Evolutionary conservation across 2,329 filamentous ascomycete species (phyloP).

Genomic region (Aspergillus piperis): DNA sequence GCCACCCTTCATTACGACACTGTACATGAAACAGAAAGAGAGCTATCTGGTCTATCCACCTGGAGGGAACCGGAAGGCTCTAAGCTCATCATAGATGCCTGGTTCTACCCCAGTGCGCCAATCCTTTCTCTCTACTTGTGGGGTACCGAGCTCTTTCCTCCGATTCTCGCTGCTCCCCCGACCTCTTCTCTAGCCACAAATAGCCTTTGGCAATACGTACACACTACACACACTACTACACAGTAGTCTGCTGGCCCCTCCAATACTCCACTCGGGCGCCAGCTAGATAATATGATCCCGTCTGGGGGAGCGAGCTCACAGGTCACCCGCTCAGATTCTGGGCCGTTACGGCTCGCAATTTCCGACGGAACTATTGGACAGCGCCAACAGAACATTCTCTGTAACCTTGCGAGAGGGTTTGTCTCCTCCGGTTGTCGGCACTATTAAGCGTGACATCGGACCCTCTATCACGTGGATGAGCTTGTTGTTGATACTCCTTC

Average conservation of each 20-base stretch:
- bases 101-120: background rate
- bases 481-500: background rate
- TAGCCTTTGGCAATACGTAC: background rate
- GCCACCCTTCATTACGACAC: background rate
- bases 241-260: background rate
- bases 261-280: background rate
- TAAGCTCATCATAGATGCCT: background rate
- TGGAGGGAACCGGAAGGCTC: background rate
- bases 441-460: constrained; percentile 8
- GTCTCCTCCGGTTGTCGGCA: constrained; percentile 13
- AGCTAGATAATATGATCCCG: background rate
- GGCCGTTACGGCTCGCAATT: background rate
- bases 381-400: background rate
- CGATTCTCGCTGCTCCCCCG: constrained; percentile 19
- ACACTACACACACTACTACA: too few relatives aligned
- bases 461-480: constrained; percentile 13
- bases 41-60: background rate
- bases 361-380: background rate
- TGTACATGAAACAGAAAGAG: constrained; percentile 1
- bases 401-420: background rate
- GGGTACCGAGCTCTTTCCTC: constrained; percentile 9
- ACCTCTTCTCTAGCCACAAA: background rate
- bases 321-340: constrained; percentile 1
- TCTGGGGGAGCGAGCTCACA: background rate
- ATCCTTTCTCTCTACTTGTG: background rate